Conservation (phyloP, 1,139 yeast genomes). For the Geotrichum fermentans region DNA sequence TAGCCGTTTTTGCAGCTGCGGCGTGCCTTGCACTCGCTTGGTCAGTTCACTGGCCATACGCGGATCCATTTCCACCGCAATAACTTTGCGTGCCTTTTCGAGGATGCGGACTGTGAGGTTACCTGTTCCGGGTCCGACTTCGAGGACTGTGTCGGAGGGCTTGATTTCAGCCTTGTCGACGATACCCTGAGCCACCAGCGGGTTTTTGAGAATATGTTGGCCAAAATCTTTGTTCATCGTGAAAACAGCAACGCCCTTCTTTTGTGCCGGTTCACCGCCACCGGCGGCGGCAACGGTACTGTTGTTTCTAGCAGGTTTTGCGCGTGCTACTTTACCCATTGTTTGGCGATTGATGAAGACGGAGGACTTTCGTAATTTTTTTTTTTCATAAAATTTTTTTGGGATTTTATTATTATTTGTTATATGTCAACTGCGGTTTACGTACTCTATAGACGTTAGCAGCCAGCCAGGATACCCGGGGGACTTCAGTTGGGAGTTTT, state of each 20-base stretch:
- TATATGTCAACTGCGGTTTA: no score
- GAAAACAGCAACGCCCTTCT: conserved; percentile 48
- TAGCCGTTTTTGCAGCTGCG: conserved; percentile 72
- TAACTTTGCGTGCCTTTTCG: conserved; percentile 85
- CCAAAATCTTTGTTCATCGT: conserved; percentile 95
- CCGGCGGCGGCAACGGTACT: conserved; percentile 18
- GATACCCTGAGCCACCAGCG: conserved; percentile 94
- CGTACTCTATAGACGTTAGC: no score
- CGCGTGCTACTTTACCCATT: conserved; percentile 16
- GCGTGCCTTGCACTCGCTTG: conserved; percentile 95
- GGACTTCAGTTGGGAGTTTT: no score
- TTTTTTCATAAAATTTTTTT: conserved; percentile 2
- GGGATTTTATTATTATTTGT: not conserved
- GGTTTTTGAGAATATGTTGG: conserved; percentile 94
- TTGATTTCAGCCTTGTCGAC: conserved; percentile 92
- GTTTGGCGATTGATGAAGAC: not conserved
- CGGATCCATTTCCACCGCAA: conserved; percentile 98
- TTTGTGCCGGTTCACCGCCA: conserved; percentile 8
- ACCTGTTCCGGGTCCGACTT: conserved; percentile 99
- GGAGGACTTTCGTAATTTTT: not conserved
- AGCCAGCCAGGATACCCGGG: no score
- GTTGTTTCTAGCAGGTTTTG: conserved; percentile 12
- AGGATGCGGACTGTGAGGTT: conserved; percentile 88
- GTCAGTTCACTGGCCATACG: conserved; percentile 98
- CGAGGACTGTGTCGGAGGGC: conserved; percentile 89